Conservation (phyloP, 2,329 filamentous ascomycete species). For the Bipolaris zeicola region DNA sequence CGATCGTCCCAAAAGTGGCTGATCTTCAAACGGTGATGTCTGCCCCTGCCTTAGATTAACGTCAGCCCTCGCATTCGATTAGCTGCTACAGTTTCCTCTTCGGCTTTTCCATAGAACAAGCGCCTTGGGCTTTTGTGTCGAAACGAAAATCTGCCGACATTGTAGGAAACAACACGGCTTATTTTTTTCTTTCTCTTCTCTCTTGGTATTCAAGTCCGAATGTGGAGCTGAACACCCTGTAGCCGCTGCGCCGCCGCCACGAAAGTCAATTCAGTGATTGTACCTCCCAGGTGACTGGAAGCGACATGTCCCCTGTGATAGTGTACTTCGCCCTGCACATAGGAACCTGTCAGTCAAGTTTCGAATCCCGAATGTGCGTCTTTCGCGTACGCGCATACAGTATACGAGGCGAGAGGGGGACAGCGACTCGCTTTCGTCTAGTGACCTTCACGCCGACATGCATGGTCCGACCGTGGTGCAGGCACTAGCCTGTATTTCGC, state of each 20-base stretch:
- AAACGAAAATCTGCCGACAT: not conserved
- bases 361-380: not conserved
- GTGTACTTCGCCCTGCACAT: not conserved
- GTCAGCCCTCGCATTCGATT: constrained; percentile 7
- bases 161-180: not conserved
- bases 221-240: constrained; percentile 1
- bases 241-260: constrained; percentile 3
- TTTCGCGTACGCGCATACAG: not conserved
- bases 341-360: not conserved
- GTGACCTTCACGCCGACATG: not conserved
- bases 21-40: constrained; percentile 39
- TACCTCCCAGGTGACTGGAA: not conserved
- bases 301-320: not conserved
- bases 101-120: not conserved
- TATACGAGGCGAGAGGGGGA: not conserved
- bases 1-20: constrained; percentile 33
- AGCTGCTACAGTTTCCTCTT: constrained; percentile 7
- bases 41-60: constrained; percentile 38
- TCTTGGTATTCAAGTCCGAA: not conserved
- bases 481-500: not conserved
- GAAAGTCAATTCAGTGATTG: not conserved
- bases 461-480: not conserved
- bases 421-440: not conserved
- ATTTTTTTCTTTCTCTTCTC: not conserved
- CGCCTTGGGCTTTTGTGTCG: not conserved